A percentile compares a stretch with the other conserved stretches of the same genome.
Conservation (phyloP, 179 eudicot species). For the Silene noctiflora region DNA sequence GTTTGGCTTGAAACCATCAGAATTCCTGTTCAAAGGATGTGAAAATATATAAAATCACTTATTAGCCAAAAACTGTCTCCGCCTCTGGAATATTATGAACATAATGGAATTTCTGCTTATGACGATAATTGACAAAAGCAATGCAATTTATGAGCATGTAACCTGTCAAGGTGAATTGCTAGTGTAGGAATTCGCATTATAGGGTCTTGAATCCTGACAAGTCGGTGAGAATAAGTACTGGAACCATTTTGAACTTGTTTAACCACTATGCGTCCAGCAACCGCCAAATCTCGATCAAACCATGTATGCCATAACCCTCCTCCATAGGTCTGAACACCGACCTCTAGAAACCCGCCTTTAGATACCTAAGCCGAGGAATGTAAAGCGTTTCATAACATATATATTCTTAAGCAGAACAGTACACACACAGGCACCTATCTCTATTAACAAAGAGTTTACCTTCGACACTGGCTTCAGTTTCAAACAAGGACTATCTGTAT, state of each 20-base stretch:
- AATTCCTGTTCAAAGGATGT: constrained; percentile 44
- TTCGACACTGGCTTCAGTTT: constrained; percentile 86
- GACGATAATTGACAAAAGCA: not conserved
- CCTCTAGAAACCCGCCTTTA: constrained; percentile 89
- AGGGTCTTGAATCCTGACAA: constrained; percentile 77
- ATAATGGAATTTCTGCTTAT: not conserved
- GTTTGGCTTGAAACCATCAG: constrained; percentile 88
- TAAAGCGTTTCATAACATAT: not conserved
- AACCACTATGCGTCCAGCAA: constrained; percentile 87
- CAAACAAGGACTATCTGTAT: constrained; percentile 96
- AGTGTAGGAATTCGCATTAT: constrained; percentile 95
- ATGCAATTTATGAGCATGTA: constrained; percentile 1
- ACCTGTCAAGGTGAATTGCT: constrained; percentile 98
- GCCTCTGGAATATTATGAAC: not conserved
- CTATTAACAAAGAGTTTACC: constrained; percentile 37
- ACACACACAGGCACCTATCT: constrained; percentile 1
- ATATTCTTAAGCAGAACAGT: not conserved
- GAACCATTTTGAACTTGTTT: constrained; percentile 58
- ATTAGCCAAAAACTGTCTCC: not conserved
- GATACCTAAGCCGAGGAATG: constrained; percentile 46
- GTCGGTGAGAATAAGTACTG: constrained; percentile 59
- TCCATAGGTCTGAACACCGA: constrained; percentile 91
- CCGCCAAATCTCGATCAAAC: constrained; percentile 87
- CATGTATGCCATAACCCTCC: constrained; percentile 98
- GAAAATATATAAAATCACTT: not conserved